Evolutionary conservation across 192 early-diverging fungal species (phyloP).

Genomic region (Blastocladiella britannica): DNA sequence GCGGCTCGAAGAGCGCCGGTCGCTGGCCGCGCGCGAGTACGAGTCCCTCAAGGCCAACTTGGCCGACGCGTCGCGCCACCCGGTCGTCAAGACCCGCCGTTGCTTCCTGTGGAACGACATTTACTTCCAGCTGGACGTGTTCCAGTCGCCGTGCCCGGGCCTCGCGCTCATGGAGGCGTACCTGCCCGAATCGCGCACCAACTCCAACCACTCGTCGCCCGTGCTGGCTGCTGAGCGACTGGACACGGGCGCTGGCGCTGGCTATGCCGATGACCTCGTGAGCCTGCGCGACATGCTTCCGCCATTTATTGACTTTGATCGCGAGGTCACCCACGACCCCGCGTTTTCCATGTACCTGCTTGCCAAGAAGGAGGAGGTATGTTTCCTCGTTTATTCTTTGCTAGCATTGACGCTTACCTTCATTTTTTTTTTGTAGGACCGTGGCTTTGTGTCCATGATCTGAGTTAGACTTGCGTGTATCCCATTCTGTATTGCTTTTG

Average conservation of each 20-base stretch:
- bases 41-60: slow-evolving; percentile 15
- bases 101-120: slow-evolving; percentile 19
- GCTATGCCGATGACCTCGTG: no score
- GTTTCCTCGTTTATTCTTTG: no score
- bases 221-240: neutral
- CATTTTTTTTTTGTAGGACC: no score
- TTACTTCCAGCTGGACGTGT: slow-evolving; percentile 22
- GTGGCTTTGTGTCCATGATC: no score
- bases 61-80: slow-evolving; percentile 13
- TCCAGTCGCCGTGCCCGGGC: slow-evolving; percentile 9
- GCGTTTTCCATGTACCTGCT: neutral
- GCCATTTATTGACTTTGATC: neutral
- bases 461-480: no score
- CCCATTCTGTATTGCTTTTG: no score
- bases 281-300: neutral
- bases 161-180: slow-evolving; percentile 16
- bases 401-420: no score
- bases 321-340: neutral
- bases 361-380: neutral
- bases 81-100: slow-evolving; percentile 13
- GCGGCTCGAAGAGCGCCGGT: slow-evolving; percentile 17
- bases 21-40: slow-evolving; percentile 14
- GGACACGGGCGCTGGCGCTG: no score
- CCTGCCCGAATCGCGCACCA: neutral
- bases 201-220: neutral